These are phyloP conservation scores for Calonectria leucothoes DNA, from an alignment of 2,329 filamentous ascomycete species.

Conservation along the genomic window DNA sequence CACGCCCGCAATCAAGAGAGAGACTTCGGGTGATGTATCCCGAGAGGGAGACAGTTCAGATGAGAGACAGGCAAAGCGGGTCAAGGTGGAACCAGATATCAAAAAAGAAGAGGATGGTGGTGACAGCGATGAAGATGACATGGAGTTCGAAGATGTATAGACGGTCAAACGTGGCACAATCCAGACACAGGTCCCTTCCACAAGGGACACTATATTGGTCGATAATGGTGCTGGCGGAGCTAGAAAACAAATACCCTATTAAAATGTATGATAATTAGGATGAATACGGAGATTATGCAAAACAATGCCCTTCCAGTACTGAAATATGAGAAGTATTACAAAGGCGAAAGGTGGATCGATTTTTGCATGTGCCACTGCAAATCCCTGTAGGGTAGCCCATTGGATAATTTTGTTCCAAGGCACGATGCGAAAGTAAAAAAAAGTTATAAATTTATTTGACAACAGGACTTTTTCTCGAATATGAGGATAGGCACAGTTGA, in stretches of 20 bases:
- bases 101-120: slow-evolving; percentile 61
- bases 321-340: background rate
- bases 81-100: slow-evolving; percentile 67
- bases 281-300: background rate
- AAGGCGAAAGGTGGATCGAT: background rate
- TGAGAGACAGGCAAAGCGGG: slow-evolving; percentile 66
- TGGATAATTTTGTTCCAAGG: background rate
- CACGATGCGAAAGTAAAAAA: background rate
- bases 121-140: slow-evolving; percentile 56
- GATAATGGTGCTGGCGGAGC: background rate
- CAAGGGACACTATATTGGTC: background rate
- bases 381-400: background rate
- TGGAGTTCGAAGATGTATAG: slow-evolving; percentile 71
- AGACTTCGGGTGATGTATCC: slow-evolving; percentile 43
- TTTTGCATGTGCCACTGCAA: background rate
- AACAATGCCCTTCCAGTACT: background rate
- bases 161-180: background rate
- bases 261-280: slow-evolving; percentile 16
- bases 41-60: slow-evolving; percentile 49
- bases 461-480: too few species aligned
- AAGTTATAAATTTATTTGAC: too few species aligned
- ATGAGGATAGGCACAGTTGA: too few species aligned
- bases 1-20: slow-evolving; percentile 49
- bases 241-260: slow-evolving; percentile 15
- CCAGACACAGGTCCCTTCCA: background rate